Evolutionary conservation across 2,329 filamentous ascomycete species (phyloP), one percentile per base, ranked within the genome.

Genomic region (Claviceps arundinis): DNA sequence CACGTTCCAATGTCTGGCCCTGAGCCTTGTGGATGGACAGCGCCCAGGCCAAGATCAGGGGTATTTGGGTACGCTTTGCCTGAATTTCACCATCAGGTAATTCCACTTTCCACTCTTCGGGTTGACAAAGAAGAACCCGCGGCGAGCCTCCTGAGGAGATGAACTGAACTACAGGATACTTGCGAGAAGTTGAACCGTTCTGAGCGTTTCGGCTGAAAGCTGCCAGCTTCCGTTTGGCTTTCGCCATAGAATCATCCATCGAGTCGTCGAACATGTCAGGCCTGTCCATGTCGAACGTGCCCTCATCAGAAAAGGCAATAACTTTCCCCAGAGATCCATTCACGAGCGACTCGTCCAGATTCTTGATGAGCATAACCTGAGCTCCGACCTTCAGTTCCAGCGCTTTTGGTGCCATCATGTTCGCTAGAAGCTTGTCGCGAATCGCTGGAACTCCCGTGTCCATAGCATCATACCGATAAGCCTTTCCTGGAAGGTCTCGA

Each of bases 321-420:
- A 98, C 85, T 55, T 86, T 90, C 24, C 93, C 93, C 9, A 98
- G 75, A 0, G 91, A 95, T 4, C 93, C 93, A 63, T 98, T 98
- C 59, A 97, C 93, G 0, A 98, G 76, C 0, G 81, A 84, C 41
- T 95, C 89, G 62, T 98, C 93, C 70, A 97, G 84, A 61, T 98
- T 98, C 68, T 98, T 98, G 74, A 98, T 96, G n/a, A 98, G 74
- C 93, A 98, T 98, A 45, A 98, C 94, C 64, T 98, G 94, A 0
- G 93, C 88, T 9, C 89, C 88, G 56, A 93, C 84, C 67, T 96
- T 97, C 34, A 98, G 70, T 37, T 86, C 81, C 19, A 98, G 79
- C 0, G 69, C 64, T 59, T 85, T 84, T 0, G 93, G 90, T 0
- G 93, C 90, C 87, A 98, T 96, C 80, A 94, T 95, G 62, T 91